Base-by-base conservation (phyloP, 2,329 filamentous ascomycete genomes). In the Venturia nashicola region DNA sequence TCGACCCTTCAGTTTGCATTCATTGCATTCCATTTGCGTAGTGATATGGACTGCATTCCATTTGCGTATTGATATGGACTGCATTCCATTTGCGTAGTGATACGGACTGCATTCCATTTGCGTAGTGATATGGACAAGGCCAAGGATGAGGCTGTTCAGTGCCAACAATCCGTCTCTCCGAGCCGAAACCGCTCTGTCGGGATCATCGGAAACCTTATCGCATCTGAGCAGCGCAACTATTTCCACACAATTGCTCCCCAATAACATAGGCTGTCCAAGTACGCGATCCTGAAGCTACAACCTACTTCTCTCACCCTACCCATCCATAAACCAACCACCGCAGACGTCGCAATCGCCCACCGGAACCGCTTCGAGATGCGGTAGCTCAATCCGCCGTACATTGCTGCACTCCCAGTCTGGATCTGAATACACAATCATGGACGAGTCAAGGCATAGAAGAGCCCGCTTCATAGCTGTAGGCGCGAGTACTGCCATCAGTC, bases 401-500 rank as follows among this genome's bases (percentile, higher is more conserved):
- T 36, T 36, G 27, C 51, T 57, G 51, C 51, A 20, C 18, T 9
- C 51, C 32, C 51, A 57, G 16, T n/a, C 44, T 20, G 5, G n/a
- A 48, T 36, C 16, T 12, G 2, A 6, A 9, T n/a, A 57, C 43
- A 44, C n/a, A 34, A 60, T 9, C 42, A 79, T 81, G 75, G 71
- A 78, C 61, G 79, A 83, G 68, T 76, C 75, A 42, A 75, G 79
- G 60, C 77, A 84, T 68, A 79, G 82, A 67, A 83, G 80, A 71
- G 86, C 86, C 67, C 88, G 92, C 69, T 80, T 96, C 63, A 76
- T 94, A 64, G 92, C 93, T 68, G 93, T 92, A 70, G 79, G 92
- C 65, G 91, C 92, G 61, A 91, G 91, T 36, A 96, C 91, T 18
- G 74, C 86, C 67, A 91, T 97, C 67, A 86, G 92, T 18, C 80